phyloP scores from a whole-genome alignment of 1,139 yeast genomes.

The Geotrichum aggregatum region DNA sequence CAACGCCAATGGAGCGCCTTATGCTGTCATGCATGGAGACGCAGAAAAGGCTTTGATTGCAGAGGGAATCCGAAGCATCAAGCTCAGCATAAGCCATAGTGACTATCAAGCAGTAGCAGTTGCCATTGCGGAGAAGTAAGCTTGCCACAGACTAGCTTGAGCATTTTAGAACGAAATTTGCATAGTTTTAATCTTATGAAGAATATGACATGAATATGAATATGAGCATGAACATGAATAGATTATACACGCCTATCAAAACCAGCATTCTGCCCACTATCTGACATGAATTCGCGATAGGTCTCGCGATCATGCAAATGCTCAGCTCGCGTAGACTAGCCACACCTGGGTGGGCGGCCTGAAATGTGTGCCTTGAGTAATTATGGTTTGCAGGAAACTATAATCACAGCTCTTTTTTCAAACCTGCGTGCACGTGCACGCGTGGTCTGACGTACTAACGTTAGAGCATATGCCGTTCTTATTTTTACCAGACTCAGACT shows the following conservation, averaged over 20 bases:
- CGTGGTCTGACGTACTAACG: no score
- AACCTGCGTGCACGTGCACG: no score
- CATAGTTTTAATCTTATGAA: not conserved
- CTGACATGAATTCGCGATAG: no score
- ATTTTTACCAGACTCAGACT: not conserved
- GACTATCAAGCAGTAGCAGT: slow-evolving; percentile 97
- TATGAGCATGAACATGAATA: not conserved
- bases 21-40: slow-evolving; percentile 72
- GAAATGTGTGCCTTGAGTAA: not conserved
- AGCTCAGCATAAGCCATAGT: slow-evolving; percentile 90
- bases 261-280: no score
- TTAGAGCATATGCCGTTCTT: not conserved
- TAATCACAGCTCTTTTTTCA: no score
- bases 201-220: not conserved
- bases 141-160: slow-evolving; percentile 14
- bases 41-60: slow-evolving; percentile 69
- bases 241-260: no score
- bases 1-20: slow-evolving; percentile 74
- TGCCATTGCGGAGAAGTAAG: slow-evolving; percentile 62
- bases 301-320: no score
- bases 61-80: slow-evolving; percentile 67
- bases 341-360: not conserved
- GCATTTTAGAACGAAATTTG: not conserved
- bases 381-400: not conserved
- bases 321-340: no score